Evolutionary conservation across 345 rosid genomes (phyloP).

Genomic region (Linum lewisii): DNA sequence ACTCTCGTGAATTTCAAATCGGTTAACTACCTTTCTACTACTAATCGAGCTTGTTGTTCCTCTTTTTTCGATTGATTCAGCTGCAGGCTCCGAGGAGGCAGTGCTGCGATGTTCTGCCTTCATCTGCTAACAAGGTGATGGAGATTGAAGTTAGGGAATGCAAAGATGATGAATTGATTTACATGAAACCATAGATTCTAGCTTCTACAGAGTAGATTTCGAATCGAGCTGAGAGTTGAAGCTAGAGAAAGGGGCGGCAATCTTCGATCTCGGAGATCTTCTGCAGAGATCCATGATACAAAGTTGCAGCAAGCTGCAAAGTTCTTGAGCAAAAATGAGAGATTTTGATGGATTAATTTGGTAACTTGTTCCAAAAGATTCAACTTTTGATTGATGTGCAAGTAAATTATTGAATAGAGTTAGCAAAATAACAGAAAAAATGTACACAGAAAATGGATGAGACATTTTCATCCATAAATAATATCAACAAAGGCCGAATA

Average conservation of each 20-base stretch:
- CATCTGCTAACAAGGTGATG: conserved; percentile 39
- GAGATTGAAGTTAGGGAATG: conserved; percentile 65
- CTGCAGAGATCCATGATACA: background rate
- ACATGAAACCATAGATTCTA: conserved; percentile 16
- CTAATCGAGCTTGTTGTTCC: no score
- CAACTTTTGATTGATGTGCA: no score
- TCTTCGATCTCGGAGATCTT: background rate
- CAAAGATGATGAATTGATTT: conserved; percentile 50
- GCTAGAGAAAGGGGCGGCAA: background rate
- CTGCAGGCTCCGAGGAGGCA: conserved; percentile 77
- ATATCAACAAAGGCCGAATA: no score
- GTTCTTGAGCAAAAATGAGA: no score
- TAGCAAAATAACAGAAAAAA: no score
- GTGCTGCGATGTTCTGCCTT: conserved; percentile 68
- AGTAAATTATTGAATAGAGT: no score
- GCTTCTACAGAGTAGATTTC: background rate
- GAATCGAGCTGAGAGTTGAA: background rate
- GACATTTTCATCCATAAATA: no score
- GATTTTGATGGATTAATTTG: background rate
- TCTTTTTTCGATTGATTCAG: conserved; percentile 19
- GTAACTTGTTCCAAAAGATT: background rate
- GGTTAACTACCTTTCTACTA: no score
- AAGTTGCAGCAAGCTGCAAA: background rate
- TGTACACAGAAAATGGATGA: no score
- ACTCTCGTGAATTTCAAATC: background rate